phyloP scores from a whole-genome alignment of 768 basidiomycete genomes.

The Auricularia auricula-judae region DNA sequence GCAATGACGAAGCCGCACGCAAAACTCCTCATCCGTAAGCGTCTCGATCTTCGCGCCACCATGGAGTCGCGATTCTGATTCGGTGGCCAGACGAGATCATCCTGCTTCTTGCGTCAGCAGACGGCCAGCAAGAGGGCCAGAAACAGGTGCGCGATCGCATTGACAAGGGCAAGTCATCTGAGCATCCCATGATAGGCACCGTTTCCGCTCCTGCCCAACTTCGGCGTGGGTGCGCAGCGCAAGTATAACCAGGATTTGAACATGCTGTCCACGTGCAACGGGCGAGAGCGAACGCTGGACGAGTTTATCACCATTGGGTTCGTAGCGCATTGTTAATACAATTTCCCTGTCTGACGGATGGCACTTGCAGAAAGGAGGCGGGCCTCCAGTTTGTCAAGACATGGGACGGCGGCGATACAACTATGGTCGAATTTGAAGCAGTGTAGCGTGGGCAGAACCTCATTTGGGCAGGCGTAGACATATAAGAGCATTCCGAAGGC shows the following conservation, averaged over 20 bases:
- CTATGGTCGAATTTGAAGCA: too few species aligned
- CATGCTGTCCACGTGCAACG: constrained; percentile 34
- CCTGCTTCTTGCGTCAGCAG: constrained; percentile 18
- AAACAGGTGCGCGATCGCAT: background rate
- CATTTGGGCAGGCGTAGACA: too few species aligned
- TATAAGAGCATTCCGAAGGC: too few species aligned
- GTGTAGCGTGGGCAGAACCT: too few species aligned
- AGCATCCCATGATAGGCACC: constrained; percentile 21
- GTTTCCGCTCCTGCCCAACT: constrained; percentile 37
- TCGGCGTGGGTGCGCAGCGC: constrained; percentile 29
- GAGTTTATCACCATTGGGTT: constrained; percentile 29
- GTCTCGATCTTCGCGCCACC: constrained; percentile 4
- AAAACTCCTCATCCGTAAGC: constrained; percentile 28
- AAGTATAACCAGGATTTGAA: constrained; percentile 34
- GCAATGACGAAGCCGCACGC: constrained; percentile 23
- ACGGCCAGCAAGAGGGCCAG: background rate
- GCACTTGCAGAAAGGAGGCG: constrained; percentile 9
- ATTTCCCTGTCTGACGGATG: background rate
- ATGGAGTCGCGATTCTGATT: too few species aligned
- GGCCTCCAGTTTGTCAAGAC: constrained; percentile 25
- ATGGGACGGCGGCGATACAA: too few species aligned
- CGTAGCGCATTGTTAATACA: constrained; percentile 3
- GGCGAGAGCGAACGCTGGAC: constrained; percentile 31
- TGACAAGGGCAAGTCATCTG: background rate
- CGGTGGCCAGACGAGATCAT: constrained; percentile 25